Evolutionary conservation across 2,329 filamentous ascomycete genomes (phyloP).

Genomic region (Drechslera avenae): DNA sequence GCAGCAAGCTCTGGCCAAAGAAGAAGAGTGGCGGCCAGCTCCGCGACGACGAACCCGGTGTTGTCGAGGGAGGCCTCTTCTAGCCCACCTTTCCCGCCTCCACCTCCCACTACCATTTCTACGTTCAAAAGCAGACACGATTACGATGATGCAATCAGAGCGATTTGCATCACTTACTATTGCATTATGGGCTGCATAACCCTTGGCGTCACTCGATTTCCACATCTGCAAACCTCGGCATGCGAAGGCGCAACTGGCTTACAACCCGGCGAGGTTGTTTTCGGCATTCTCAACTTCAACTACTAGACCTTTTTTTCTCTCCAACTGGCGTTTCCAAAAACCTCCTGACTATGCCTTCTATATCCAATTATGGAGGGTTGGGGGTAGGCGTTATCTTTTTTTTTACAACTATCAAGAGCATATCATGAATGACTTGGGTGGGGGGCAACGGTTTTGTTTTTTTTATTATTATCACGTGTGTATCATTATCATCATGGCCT

Average conservation of each 20-base stretch:
- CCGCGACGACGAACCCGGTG: conserved; percentile 44
- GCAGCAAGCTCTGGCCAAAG: conserved; percentile 50
- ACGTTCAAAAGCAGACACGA: conserved; percentile 29
- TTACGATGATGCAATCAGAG: conserved; percentile 42
- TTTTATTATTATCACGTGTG: conserved; percentile 25
- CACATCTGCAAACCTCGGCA: conserved; percentile 20
- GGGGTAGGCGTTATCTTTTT: conserved; percentile 25
- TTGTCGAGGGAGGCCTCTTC: conserved; percentile 45
- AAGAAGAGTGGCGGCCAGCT: conserved; percentile 47
- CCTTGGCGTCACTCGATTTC: conserved; percentile 37
- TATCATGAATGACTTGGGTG: conserved; percentile 25
- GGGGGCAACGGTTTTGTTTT: conserved; percentile 22
- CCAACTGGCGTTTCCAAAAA: conserved; percentile 31
- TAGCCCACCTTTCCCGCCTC: conserved; percentile 12
- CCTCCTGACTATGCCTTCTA: conserved; percentile 18
- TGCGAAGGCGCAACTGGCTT: conserved; percentile 42
- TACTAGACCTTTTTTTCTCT: conserved; percentile 29
- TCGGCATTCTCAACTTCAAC: conserved; percentile 13
- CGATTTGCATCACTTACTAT: conserved; percentile 37
- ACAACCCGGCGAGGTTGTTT: conserved; percentile 35
- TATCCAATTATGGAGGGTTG: conserved; percentile 18
- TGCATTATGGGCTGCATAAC: conserved; percentile 44
- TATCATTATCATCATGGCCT: conserved; percentile 13
- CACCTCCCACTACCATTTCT: conserved; percentile 7
- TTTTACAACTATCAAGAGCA: conserved; percentile 18